A percentile compares a stretch with the other conserved stretches of the same genome.
Conservation (phyloP, 2,329 filamentous ascomycete species). For the Drechslerella dactyloides region DNA sequence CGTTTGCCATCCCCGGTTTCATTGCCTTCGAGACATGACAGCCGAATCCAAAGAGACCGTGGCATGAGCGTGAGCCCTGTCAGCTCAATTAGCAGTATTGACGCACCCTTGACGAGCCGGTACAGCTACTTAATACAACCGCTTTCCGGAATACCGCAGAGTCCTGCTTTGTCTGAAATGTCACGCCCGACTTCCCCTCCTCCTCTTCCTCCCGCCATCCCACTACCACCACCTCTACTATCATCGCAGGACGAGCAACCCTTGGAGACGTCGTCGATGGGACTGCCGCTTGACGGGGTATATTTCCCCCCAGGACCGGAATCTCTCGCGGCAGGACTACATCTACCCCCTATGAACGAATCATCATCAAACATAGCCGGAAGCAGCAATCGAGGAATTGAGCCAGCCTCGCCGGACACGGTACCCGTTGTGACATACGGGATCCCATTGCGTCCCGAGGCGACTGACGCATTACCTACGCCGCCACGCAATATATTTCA, state of each 20-base stretch:
- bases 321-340: constrained; percentile 20
- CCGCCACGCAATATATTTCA: constrained; percentile 36
- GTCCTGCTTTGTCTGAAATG: constrained; percentile 31
- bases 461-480: constrained; percentile 7
- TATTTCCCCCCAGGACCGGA: constrained; percentile 20
- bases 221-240: constrained; percentile 4
- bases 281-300: constrained; percentile 16
- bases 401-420: constrained; percentile 6
- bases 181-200: constrained; percentile 26
- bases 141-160: constrained; percentile 23
- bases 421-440: constrained; percentile 16
- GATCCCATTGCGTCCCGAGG: constrained; percentile 19
- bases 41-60: constrained; percentile 45
- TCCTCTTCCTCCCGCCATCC: constrained; percentile 7
- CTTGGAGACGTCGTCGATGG: constrained; percentile 22
- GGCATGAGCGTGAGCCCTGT: constrained; percentile 48
- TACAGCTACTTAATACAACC: constrained; percentile 47
- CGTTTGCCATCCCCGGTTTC: constrained; percentile 48
- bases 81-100: constrained; percentile 40
- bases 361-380: constrained; percentile 24
- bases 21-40: constrained; percentile 44
- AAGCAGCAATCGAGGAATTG: constrained; percentile 7
- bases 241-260: constrained; percentile 17
- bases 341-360: constrained; percentile 34
- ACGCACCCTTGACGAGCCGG: constrained; percentile 40